Evolutionary conservation across 768 basidiomycete species (phyloP), one percentile per base, ranked within the genome.

Genomic region (Daedalea quercina): DNA sequence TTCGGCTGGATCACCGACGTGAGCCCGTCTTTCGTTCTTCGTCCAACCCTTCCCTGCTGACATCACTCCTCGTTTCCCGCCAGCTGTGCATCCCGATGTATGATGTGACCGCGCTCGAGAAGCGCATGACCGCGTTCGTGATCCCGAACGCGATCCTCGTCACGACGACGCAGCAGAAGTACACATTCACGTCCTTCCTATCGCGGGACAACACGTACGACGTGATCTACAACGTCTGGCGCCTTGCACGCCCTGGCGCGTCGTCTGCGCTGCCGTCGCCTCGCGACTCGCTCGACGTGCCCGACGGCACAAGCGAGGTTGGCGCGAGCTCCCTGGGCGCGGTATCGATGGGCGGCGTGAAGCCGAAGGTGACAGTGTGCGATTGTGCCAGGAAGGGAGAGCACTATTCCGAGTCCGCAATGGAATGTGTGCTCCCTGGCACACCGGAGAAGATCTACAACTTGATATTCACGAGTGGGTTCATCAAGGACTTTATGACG

Each of bases 1-100:
- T 95, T 98, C 69, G 95, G 96, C 41, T 98, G 95, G 96, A 87
- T 96, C 46, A 98, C 95, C 25, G 85, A 95, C 65, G 94, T 95
- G 68, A 68, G 94, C 75, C n/a, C n/a, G 0, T 33, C 12, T 26
- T 47, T 44, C 43, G n/a, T 26, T 24, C 9, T 52, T 24, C 23
- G 20, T 19, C 23, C 12, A 19, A 12, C 33, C 51, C 17, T 44
- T 15, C 13, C 23, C 40, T n/a, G 24, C 20, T 44, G 26, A 12
- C 45, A 31, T 31, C 28, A 11, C 47, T 3, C 3, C 7, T 34
- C 25, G 3, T 19, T 28, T n/a, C n/a, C 22, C 15, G 9, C 15
- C 66, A 94, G 93, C 75, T 94, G 57, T 84, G 84, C 41, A 83
- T 97, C 53, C 87, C 94, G 7, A 92, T 96, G 57, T 79, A 84